Evolutionary conservation across 805 yeast species (phyloP).

Genomic region (Suhomyces emberorum): DNA sequence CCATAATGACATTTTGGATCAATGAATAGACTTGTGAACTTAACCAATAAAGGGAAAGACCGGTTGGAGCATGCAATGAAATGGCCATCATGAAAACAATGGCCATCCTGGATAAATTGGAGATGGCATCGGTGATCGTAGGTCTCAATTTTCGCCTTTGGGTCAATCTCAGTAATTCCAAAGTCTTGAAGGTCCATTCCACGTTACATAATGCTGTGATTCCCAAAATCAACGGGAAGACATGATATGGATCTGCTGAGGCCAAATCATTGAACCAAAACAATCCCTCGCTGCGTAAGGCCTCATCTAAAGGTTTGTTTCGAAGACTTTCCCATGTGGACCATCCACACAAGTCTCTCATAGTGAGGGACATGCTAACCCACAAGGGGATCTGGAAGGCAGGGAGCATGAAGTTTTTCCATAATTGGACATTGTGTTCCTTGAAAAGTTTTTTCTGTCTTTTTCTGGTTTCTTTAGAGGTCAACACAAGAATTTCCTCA

Average conservation of each 20-base stretch:
- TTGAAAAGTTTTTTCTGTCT: conserved; percentile 72
- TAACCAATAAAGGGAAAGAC: conserved; percentile 84
- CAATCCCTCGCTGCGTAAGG: conserved; percentile 52
- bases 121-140: conserved; percentile 58
- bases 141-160: conserved; percentile 48
- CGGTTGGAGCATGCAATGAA: conserved; percentile 81
- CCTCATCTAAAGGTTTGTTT: conserved; percentile 47
- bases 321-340: conserved; percentile 40
- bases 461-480: conserved; percentile 74
- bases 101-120: conserved; percentile 70
- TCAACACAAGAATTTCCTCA: conserved; percentile 72
- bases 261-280: conserved; percentile 63
- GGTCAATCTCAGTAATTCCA: conserved; percentile 45
- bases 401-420: conserved; percentile 78
- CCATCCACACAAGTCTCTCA: conserved; percentile 77
- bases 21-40: conserved; percentile 78
- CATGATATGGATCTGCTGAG: conserved; percentile 54
- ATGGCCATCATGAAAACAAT: conserved; percentile 79
- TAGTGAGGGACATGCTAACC: conserved; percentile 72
- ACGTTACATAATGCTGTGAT: conserved; percentile 68
- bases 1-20: conserved; percentile 69
- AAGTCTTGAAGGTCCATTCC: conserved; percentile 76
- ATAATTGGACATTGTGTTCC: conserved; percentile 64
- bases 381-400: conserved; percentile 83
- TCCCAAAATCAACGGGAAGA: conserved; percentile 73